Conservation (phyloP, 2,329 filamentous ascomycete species). For the Penicillium decumbens region DNA sequence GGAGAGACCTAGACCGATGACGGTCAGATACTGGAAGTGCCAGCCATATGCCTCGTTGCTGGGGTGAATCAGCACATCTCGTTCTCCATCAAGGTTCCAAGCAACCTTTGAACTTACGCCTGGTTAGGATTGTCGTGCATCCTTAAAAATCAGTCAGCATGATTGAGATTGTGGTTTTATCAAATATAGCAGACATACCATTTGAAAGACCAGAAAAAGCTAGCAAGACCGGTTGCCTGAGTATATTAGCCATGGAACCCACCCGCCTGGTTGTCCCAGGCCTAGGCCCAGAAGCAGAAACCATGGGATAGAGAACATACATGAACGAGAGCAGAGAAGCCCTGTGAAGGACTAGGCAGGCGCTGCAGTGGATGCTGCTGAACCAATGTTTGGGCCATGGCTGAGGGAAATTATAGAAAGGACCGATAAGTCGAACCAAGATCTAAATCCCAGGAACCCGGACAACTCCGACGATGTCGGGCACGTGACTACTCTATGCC, state of each 20-base stretch:
- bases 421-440: background rate
- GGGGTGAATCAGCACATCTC: background rate
- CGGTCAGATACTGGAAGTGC: conserved; percentile 63
- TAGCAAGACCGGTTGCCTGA: conserved; percentile 39
- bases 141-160: conserved; percentile 23
- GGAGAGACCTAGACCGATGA: conserved; percentile 55
- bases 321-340: conserved; percentile 43
- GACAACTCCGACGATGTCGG: conserved; percentile 9
- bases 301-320: conserved; percentile 25
- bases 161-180: background rate
- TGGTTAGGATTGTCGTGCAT: conserved; percentile 42
- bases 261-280: background rate
- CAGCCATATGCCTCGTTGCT: conserved; percentile 59
- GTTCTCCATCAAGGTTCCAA: background rate
- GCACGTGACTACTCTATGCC: conserved; percentile 20
- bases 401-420: conserved; percentile 7
- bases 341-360: conserved; percentile 41
- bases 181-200: conserved; percentile 30
- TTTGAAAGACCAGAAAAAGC: conserved; percentile 44
- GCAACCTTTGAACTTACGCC: conserved; percentile 31
- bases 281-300: background rate
- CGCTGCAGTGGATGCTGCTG: conserved; percentile 43
- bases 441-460: conserved; percentile 1
- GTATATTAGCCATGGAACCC: conserved; percentile 19
- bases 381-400: conserved; percentile 21